Base-by-base conservation (phyloP, 495 filamentous ascomycete genomes). In the Rusavskia elegans region DNA sequence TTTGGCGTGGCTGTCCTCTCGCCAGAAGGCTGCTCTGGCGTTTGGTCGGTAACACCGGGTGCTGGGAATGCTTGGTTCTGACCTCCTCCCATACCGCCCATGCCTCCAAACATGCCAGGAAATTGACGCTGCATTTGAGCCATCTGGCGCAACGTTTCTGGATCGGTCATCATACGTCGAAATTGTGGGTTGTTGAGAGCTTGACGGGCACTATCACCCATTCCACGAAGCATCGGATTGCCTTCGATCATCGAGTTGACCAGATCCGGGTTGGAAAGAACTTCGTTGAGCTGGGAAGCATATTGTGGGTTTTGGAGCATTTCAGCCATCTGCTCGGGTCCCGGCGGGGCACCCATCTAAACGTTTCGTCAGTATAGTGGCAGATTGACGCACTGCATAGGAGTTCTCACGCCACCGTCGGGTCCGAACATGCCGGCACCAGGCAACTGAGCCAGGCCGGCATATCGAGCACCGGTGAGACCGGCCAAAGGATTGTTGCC, bases 101-200 rank as follows among this genome's bases (percentile, higher is more conserved):
- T 64, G 21, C 61, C 64, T 27, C 80, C 80, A 48, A 64, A 65
- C 23, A 61, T 64, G 30, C 80, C 81, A 48, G 79, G 75, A 71
- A 92, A 78, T 30, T 74, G 71, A 53, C 84, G 73, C 56, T 85
- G 82, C 77, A 97, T 82, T 51, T 85, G 79, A 40, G 85, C 73
- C 55, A 88, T 85, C 57, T 83, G 78, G 39, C 90, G 76, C 21
- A 97, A 71, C 23, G 83, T 78, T 16, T 85, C 80, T 25, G 93
- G 93, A 59, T 93, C 87, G n/a, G 89, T 90, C 76, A 99, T 81
- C 87, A 97, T 94, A 19, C 85, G 76, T 54, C 93, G 79, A 62
- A 96, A 89, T 50, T 85, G 76, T 0, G 89, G 87, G 23, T 85
- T 89, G 53, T 84, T 78, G 59, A 99, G 74, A 66, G 95, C 80